These are phyloP conservation scores for Licmophora abbreviata DNA, from an alignment of 108 stramenopile genomes.

Conservation along the genomic window DNA sequence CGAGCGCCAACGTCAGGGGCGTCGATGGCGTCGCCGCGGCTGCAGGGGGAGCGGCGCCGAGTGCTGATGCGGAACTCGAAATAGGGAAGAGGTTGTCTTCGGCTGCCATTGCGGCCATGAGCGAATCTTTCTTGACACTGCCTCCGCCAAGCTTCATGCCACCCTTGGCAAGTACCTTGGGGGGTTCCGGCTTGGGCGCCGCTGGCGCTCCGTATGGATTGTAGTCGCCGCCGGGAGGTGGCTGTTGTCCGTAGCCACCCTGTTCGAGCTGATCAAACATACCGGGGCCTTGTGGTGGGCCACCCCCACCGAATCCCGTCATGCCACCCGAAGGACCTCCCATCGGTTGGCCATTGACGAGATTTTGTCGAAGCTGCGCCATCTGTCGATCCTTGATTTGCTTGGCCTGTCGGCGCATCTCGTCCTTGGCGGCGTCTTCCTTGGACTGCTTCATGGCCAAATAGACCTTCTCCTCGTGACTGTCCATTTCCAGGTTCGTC, in stretches of 20 bases:
- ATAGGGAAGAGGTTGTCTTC: conserved; percentile 89
- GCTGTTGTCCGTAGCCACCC: conserved; percentile 30
- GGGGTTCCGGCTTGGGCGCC: conserved; percentile 30
- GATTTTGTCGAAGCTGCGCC: conserved; percentile 59
- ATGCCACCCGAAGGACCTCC: conserved; percentile 56
- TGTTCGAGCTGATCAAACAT: conserved; percentile 5
- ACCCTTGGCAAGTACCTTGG: conserved; percentile 83
- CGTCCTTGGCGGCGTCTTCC: conserved; percentile 82
- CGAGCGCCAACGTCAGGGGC: conserved; percentile 81
- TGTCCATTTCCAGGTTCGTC: conserved; percentile 97
- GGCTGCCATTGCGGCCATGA: conserved; percentile 92
- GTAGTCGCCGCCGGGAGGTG: conserved; percentile 13
- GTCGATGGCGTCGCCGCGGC: conserved; percentile 69
- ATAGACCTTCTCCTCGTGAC: conserved; percentile 95
- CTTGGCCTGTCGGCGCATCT: conserved; percentile 87
- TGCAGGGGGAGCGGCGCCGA: conserved; percentile 19
- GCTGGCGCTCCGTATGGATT: conserved; percentile 34
- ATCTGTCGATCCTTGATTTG: conserved; percentile 80
- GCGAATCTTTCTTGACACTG: conserved; percentile 68
- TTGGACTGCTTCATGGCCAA: conserved; percentile 87
- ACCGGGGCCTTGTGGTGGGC: conserved; percentile 26
- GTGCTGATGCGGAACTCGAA: conserved; percentile 29
- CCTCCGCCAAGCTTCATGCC: conserved; percentile 92
- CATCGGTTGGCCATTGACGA: conserved; percentile 42
- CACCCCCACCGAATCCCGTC: conserved; percentile 62